Evolutionary conservation across 1,284 basidiomycete species (phyloP).

Genomic region (Rhodotorula sp.): DNA sequence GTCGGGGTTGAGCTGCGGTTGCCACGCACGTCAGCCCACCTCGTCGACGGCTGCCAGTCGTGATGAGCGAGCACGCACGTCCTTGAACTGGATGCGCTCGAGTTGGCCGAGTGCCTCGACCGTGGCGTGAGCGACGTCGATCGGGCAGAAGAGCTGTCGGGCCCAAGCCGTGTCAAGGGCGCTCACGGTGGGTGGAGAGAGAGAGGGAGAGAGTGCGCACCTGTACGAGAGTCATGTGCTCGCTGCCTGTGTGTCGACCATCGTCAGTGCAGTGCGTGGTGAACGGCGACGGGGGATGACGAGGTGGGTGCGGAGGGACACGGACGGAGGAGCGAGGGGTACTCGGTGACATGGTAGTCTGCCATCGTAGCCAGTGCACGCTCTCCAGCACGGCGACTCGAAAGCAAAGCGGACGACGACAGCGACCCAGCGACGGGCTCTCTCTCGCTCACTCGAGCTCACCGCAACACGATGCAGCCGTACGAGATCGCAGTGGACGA

Average conservation of each 20-base stretch:
- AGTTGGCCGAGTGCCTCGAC: slow-evolving; percentile 93
- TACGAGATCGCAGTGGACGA: slow-evolving; percentile 19
- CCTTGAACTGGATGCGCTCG: slow-evolving; percentile 96
- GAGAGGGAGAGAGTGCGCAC: slow-evolving; percentile 3
- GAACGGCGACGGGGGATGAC: too few relatives aligned
- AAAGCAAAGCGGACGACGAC: slow-evolving; percentile 1
- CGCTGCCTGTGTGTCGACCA: slow-evolving; percentile 32
- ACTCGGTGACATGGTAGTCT: slow-evolving; percentile 12
- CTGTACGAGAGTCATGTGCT: slow-evolving; percentile 41
- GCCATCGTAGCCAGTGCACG: not conserved
- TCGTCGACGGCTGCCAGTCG: not conserved
- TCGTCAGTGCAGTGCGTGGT: not conserved
- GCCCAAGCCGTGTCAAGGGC: not conserved
- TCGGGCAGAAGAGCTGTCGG: slow-evolving; percentile 91
- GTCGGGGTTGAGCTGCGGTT: slow-evolving; percentile 77
- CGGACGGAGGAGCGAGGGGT: slow-evolving; percentile 34
- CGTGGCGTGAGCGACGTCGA: slow-evolving; percentile 95
- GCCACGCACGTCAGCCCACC: not conserved
- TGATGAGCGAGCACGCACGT: slow-evolving; percentile 59
- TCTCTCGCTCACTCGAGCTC: not conserved
- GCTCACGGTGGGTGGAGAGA: not conserved
- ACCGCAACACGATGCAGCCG: slow-evolving; percentile 14
- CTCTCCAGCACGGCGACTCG: too few relatives aligned
- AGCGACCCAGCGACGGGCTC: not conserved
- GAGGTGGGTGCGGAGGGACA: not conserved